Conservation (phyloP, 176 grass and related monocot species). For the Aechmea fasciata region DNA sequence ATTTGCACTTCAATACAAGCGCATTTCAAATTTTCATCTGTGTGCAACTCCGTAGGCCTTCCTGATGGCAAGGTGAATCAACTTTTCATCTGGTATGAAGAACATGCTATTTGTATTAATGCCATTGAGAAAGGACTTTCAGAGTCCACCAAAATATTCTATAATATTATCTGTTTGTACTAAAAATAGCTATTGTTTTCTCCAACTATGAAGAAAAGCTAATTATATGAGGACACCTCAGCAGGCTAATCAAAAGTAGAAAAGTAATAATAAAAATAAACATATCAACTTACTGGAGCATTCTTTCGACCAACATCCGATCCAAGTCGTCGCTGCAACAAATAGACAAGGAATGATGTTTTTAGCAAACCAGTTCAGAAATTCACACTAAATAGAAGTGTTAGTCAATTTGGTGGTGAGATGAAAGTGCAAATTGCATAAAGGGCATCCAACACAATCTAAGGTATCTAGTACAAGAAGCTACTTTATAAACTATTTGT, state of each 20-base stretch:
- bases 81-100: neutral
- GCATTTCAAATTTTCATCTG: neutral
- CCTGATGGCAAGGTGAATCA: neutral
- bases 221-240: neutral
- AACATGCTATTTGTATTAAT: neutral
- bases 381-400: neutral
- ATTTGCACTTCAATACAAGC: too few relatives aligned
- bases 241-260: neutral
- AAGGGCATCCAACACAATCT: neutral
- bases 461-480: too few relatives aligned
- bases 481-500: too few relatives aligned
- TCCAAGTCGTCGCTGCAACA: slow-evolving; percentile 3
- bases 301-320: neutral
- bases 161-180: neutral
- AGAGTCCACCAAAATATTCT: neutral
- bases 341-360: neutral
- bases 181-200: neutral
- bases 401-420: neutral
- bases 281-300: neutral
- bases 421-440: neutral
- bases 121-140: neutral
- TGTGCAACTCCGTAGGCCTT: neutral
- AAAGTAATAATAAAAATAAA: neutral
- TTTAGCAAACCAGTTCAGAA: neutral
- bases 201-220: too few relatives aligned